These are phyloP conservation scores for Drechslerella coelobrocha DNA, from an alignment of 2,329 filamentous ascomycete genomes.

Conservation along the genomic window DNA sequence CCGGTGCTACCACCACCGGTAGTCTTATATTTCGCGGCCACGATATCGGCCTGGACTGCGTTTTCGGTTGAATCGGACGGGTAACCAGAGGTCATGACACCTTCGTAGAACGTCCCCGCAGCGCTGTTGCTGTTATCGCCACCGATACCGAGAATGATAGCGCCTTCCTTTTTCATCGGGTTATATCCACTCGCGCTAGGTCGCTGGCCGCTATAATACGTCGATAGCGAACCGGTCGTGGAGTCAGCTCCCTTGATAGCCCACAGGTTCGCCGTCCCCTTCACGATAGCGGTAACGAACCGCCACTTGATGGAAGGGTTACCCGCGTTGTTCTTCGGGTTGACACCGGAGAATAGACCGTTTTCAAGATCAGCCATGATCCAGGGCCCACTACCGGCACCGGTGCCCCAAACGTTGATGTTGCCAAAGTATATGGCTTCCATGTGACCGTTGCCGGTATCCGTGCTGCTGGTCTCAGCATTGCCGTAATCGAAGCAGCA, in stretches of 20 bases:
- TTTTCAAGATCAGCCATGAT: constrained; percentile 74
- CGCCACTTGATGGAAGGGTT: constrained; percentile 65
- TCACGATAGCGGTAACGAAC: constrained; percentile 67
- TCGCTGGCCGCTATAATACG: constrained; percentile 67
- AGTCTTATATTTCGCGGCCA: constrained; percentile 65
- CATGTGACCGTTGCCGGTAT: constrained; percentile 71
- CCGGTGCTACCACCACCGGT: constrained; percentile 1
- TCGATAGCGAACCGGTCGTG: constrained; percentile 64
- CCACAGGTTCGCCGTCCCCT: constrained; percentile 67
- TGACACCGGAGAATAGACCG: constrained; percentile 67
- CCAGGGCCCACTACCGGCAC: constrained; percentile 69
- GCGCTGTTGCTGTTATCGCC: constrained; percentile 69
- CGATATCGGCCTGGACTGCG: constrained; percentile 67
- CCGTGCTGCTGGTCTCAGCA: constrained; percentile 63
- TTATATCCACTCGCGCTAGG: constrained; percentile 66
- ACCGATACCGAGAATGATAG: constrained; percentile 74
- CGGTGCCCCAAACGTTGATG: constrained; percentile 65
- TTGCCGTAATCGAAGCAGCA: constrained; percentile 69
- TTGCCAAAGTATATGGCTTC: constrained; percentile 72
- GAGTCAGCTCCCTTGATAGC: constrained; percentile 68
- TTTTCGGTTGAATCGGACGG: constrained; percentile 68
- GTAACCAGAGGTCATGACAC: constrained; percentile 69
- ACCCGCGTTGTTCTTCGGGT: constrained; percentile 61
- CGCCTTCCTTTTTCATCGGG: constrained; percentile 70
- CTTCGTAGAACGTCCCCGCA: constrained; percentile 71